These are phyloP conservation scores for Bertia moriformis DNA, from an alignment of 2,329 filamentous ascomycete species.

Conservation along the genomic window DNA sequence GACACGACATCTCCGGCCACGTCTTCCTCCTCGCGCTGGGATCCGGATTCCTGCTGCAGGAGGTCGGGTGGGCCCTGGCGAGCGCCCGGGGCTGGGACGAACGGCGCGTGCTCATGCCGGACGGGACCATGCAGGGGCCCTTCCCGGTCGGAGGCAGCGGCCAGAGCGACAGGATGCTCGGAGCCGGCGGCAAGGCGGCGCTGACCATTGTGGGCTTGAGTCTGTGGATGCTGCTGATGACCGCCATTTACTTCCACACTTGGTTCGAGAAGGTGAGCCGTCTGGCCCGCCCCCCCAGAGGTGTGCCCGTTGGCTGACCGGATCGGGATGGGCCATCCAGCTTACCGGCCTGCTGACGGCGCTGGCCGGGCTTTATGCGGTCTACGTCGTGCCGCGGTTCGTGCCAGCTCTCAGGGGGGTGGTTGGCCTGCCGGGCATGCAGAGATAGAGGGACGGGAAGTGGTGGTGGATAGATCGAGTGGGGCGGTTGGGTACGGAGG, in stretches of 20 bases:
- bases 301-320: not conserved
- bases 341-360: slow-evolving; percentile 38
- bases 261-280: slow-evolving; percentile 81
- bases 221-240: slow-evolving; percentile 97
- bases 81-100: slow-evolving; percentile 37
- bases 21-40: slow-evolving; percentile 83
- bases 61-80: slow-evolving; percentile 49
- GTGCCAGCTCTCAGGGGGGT: slow-evolving; percentile 27
- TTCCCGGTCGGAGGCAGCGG: too few species aligned
- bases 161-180: slow-evolving; percentile 19
- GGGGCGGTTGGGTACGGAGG: too few species aligned
- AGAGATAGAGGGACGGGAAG: too few species aligned
- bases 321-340: slow-evolving; percentile 16
- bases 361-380: slow-evolving; percentile 25
- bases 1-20: slow-evolving; percentile 90
- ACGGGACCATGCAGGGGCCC: slow-evolving; percentile 36
- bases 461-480: too few species aligned
- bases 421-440: slow-evolving; percentile 36
- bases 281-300: not conserved
- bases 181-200: slow-evolving; percentile 38
- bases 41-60: slow-evolving; percentile 67
- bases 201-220: slow-evolving; percentile 54
- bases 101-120: slow-evolving; percentile 47
- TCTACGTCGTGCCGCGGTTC: slow-evolving; percentile 36
- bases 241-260: slow-evolving; percentile 93